phyloP scores from a whole-genome alignment of 805 yeast genomes.

The Myxozyma neglecta region DNA sequence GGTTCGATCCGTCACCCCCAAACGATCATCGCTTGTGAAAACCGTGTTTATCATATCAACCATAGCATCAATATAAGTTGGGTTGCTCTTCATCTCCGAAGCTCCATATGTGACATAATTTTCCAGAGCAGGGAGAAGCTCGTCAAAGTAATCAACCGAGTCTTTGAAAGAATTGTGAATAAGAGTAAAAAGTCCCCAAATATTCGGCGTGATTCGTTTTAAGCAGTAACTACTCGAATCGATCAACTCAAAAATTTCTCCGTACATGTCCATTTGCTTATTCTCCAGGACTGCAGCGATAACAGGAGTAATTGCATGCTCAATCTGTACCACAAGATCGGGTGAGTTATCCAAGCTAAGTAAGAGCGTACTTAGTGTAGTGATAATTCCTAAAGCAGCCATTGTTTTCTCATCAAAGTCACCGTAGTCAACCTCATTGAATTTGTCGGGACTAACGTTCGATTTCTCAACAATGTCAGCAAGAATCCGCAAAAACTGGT shows the following conservation, averaged over 20 bases:
- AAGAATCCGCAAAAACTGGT: conserved; percentile 72
- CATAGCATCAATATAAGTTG: conserved; percentile 51
- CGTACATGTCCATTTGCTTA: conserved; percentile 65
- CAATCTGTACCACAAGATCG: conserved; percentile 62
- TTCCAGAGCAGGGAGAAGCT: conserved; percentile 68
- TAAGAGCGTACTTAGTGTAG: conserved; percentile 78
- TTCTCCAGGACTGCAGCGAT: conserved; percentile 65
- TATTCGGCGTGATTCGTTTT: conserved; percentile 60
- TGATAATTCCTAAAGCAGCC: conserved; percentile 79
- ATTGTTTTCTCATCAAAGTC: conserved; percentile 52
- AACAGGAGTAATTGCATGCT: conserved; percentile 67
- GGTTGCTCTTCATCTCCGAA: conserved; percentile 50
- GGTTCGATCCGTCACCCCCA: conserved; percentile 57
- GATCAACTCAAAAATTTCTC: conserved; percentile 75
- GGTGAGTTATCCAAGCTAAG: conserved; percentile 79
- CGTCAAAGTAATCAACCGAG: conserved; percentile 69
- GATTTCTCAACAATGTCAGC: conserved; percentile 61
- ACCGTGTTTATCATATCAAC: conserved; percentile 49
- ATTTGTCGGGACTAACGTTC: conserved; percentile 44
- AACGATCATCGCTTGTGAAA: conserved; percentile 44
- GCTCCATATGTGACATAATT: conserved; percentile 67
- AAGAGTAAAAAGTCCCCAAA: conserved; percentile 71
- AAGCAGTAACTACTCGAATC: conserved; percentile 64
- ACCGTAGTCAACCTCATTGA: conserved; percentile 51
- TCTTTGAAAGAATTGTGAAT: conserved; percentile 46